phyloP scores from a whole-genome alignment of 495 filamentous ascomycete genomes.

The Achaetomiella virescens region DNA sequence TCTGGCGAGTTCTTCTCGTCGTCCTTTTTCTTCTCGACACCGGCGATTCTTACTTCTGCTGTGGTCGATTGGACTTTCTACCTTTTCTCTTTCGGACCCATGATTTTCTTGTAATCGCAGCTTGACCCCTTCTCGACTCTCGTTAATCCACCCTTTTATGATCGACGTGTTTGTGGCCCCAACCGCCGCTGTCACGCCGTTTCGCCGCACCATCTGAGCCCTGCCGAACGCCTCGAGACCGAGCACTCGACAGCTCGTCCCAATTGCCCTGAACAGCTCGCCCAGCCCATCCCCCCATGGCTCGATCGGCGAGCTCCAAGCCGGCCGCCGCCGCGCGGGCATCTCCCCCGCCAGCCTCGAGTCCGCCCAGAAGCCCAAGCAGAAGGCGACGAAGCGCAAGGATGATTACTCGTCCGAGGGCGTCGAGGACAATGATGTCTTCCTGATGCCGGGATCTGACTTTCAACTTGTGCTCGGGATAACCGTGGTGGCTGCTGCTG shows the following conservation, averaged over 20 bases:
- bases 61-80: conserved; percentile 27
- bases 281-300: conserved; percentile 30
- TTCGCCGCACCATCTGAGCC: conserved; percentile 1
- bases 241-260: conserved; percentile 14
- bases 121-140: conserved; percentile 40
- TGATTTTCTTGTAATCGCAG: conserved; percentile 39
- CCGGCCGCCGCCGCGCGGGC: conserved; percentile 30
- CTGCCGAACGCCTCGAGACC: conserved; percentile 1
- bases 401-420: conserved; percentile 60
- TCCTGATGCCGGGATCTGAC: conserved; percentile 70
- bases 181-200: conserved; percentile 1
- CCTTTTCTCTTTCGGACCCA: conserved; percentile 15
- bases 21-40: conserved; percentile 3
- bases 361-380: conserved; percentile 24
- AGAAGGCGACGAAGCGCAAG: conserved; percentile 31
- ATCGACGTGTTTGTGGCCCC: not conserved
- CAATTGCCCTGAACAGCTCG: conserved; percentile 9
- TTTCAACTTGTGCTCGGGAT: conserved; percentile 67
- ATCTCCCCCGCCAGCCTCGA: conserved; percentile 17
- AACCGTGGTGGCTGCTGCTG: conserved; percentile 67
- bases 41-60: conserved; percentile 33
- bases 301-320: conserved; percentile 37
- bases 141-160: conserved; percentile 33
- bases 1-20: conserved; percentile 11
- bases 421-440: conserved; percentile 63